These are phyloP conservation scores for Aspergillus calidoustus DNA, from an alignment of 2,329 filamentous ascomycete species.

Conservation along the genomic window DNA sequence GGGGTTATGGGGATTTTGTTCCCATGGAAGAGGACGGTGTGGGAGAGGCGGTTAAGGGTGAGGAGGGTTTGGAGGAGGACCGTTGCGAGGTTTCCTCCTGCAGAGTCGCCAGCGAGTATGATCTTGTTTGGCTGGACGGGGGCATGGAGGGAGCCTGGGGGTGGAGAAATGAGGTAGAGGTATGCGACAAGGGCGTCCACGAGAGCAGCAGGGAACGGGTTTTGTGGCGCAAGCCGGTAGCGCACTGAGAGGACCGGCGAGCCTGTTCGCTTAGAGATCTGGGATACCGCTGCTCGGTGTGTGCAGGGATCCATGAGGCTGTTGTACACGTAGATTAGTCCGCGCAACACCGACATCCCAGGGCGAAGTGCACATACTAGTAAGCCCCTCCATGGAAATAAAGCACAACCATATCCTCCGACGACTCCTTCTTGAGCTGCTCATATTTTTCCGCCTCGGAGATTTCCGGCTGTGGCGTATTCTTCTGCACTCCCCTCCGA, in stretches of 20 bases:
- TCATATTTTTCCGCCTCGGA: slow-evolving; percentile 50
- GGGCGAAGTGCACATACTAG: slow-evolving; percentile 38
- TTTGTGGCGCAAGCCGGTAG: slow-evolving; percentile 53
- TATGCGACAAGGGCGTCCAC: slow-evolving; percentile 54
- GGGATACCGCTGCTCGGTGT: slow-evolving; percentile 43
- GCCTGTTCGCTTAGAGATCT: slow-evolving; percentile 45
- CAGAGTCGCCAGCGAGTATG: slow-evolving; percentile 52
- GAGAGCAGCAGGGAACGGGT: slow-evolving; percentile 53
- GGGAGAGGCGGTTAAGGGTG: slow-evolving; percentile 42
- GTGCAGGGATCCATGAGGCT: slow-evolving; percentile 52
- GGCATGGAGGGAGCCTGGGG: slow-evolving; percentile 46
- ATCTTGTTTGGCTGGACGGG: slow-evolving; percentile 50
- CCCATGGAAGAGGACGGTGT: slow-evolving; percentile 46
- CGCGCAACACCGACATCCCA: neutral
- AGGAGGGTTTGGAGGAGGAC: slow-evolving; percentile 49
- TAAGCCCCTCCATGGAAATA: slow-evolving; percentile 55
- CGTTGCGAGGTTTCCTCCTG: slow-evolving; percentile 50
- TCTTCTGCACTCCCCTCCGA: slow-evolving; percentile 43
- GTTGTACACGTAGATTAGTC: neutral
- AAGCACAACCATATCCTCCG: slow-evolving; percentile 47
- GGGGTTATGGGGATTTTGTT: slow-evolving; percentile 44
- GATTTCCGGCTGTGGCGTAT: slow-evolving; percentile 44
- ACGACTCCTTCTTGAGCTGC: slow-evolving; percentile 44
- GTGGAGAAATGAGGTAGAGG: slow-evolving; percentile 51
- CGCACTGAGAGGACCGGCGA: slow-evolving; percentile 50